Evolutionary conservation across 1,284 basidiomycete genomes (phyloP), one percentile per base, ranked within the genome.

Genomic region (Malassezia pachydermatis): DNA sequence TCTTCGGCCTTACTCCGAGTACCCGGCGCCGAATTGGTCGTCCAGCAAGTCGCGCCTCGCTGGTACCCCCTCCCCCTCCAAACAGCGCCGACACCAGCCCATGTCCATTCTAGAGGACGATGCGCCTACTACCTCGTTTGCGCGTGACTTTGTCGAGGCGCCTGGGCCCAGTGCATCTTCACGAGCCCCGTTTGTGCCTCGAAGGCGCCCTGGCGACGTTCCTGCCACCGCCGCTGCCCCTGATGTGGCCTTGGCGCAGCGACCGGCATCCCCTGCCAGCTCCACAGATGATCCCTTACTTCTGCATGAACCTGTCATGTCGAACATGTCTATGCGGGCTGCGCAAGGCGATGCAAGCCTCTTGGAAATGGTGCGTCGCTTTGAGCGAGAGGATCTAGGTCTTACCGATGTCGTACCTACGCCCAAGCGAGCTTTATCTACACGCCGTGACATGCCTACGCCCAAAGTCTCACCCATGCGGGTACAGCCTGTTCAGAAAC

Each of bases 271-370:
- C 17, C 50, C 50, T 2, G 50, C 45, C 14, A 52, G 50, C 45
- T 52, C 50, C 13, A 52, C 50, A 16, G 50, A 52, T 25, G 50
- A 52, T 34, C 50, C 50, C 14, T 16, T 52, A 11, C 45, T 52
- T 19, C 32, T 52, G 23, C 23, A 47, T 25, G 50, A 52, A 4
- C 23, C 42, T 9, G 9, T 17, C 7, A 7, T 23, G 13, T 5
- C 23, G 5, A 41, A 52, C 28, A 25, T 52, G 34, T 37, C 50
- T 2, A 33, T 52, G 33, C 44, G 40, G 22, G 50, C 50, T 14
- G 50, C 50, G 3, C 45, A 52, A 17, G 50, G 50, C 28, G 40
- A 52, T 19, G 40, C 44, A 3, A 40, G 30, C 20, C 40, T 52
- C 7, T 20, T 52, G 13, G 30, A 44, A 7, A 52, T 52, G 50